Evolutionary conservation across 352 stramenopile species (phyloP), one percentile per base, ranked within the genome.

Genomic region (Globisporangium camurandrum): DNA sequence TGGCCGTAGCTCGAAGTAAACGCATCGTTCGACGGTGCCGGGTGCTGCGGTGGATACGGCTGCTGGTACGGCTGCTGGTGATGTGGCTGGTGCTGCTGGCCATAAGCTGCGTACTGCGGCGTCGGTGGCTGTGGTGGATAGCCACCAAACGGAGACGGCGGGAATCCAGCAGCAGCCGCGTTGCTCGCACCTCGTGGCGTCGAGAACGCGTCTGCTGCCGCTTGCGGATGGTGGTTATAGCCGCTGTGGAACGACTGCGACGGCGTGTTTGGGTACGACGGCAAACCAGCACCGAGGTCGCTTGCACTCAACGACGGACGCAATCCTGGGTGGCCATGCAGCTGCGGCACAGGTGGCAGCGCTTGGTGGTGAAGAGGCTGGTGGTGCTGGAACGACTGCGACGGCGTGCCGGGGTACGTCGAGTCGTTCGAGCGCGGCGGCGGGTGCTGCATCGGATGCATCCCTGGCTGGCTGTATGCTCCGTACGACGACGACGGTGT

Each of bases 261-360:
- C 16, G 52, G 37, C 17, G 52, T 60, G 48, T 54, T 57, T 24
- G 62, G 62, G 24, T 71, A 71, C 24, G 66, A 47, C 28, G 61
- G 58, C 30, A n/a, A n/a, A n/a, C n/a, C n/a, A n/a, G n/a, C n/a
- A n/a, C n/a, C n/a, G n/a, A n/a, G n/a, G n/a, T n/a, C n/a, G n/a
- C n/a, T n/a, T n/a, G n/a, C n/a, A n/a, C n/a, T n/a, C n/a, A n/a
- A n/a, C n/a, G n/a, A n/a, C n/a, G n/a, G n/a, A n/a, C n/a, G n/a
- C n/a, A n/a, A n/a, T n/a, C n/a, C n/a, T n/a, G n/a, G n/a, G n/a
- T n/a, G n/a, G n/a, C n/a, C n/a, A n/a, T n/a, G n/a, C n/a, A n/a
- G n/a, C n/a, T n/a, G n/a, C n/a, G n/a, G n/a, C n/a, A n/a, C n/a
- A n/a, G n/a, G n/a, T n/a, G n/a, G n/a, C n/a, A n/a, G n/a, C 28